Percentiles rank a stretch among this genome's conserved stretches.
Conservation (phyloP, 306 rosid genomes). For the Quercus robur region DNA sequence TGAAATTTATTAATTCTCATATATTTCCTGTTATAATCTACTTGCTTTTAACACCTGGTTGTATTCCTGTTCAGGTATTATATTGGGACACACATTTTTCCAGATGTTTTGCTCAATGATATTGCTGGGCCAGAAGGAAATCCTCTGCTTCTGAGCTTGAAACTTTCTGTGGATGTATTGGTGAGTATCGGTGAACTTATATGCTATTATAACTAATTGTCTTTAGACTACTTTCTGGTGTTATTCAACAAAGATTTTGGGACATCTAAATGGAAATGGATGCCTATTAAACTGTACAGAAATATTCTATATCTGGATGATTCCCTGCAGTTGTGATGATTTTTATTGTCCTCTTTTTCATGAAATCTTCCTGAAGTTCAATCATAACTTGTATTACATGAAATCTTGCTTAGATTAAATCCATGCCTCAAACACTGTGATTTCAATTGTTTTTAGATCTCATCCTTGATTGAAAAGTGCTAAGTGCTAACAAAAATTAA, state of each 20-base stretch:
- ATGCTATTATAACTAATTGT: background rate
- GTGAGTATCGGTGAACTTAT: conserved; percentile 49
- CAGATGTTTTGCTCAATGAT: conserved; percentile 84
- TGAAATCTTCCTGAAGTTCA: too few relatives aligned
- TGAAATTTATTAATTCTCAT: conserved; percentile 10
- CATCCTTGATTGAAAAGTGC: conserved; percentile 11
- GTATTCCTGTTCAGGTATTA: conserved; percentile 55
- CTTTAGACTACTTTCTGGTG: background rate
- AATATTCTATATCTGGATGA: background rate
- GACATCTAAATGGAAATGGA: background rate
- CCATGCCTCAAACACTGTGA: background rate
- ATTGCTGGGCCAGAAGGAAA: conserved; percentile 94
- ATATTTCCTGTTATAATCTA: conserved; percentile 2
- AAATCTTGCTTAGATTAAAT: background rate
- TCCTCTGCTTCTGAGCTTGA: conserved; percentile 91
- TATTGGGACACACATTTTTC: conserved; percentile 74
- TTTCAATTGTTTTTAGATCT: conserved; percentile 1
- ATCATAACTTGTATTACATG: too few relatives aligned
- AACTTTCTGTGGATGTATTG: conserved; percentile 91
- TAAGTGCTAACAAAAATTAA: background rate
- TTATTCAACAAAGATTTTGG: background rate
- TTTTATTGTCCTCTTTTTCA: background rate
- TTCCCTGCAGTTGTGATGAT: background rate
- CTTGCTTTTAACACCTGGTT: conserved; percentile 29
- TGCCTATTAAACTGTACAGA: background rate